Evolutionary conservation across 23 red algal genomes (phyloP).

Genomic region (Gracilariopsis chorda): DNA sequence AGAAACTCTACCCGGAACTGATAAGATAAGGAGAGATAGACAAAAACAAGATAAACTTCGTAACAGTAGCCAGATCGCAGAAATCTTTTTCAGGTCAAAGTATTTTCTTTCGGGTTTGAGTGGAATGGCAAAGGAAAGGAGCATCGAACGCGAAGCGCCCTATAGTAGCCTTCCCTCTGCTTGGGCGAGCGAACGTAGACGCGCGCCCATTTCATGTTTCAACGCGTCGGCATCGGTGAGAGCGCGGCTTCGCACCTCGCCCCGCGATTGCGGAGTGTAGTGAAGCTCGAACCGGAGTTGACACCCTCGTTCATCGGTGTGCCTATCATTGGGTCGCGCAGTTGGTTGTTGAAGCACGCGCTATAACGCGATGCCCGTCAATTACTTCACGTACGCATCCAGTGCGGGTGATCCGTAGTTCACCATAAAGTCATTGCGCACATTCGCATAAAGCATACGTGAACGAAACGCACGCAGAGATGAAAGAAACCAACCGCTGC

Average conservation of each 20-base stretch:
- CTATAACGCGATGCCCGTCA: background rate
- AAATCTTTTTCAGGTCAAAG: no score
- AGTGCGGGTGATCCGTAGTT: conserved; percentile 49
- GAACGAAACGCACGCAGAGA: conserved; percentile 32
- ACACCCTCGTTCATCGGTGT: conserved; percentile 11
- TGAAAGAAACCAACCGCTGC: no score
- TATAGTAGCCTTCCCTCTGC: no score
- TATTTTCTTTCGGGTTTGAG: no score
- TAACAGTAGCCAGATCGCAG: conserved; percentile 5
- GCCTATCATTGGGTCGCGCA: background rate
- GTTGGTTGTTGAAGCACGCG: background rate
- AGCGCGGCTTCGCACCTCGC: background rate
- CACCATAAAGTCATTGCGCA: conserved; percentile 65
- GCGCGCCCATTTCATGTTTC: conserved; percentile 23
- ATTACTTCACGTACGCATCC: background rate
- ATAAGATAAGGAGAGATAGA: conserved; percentile 57
- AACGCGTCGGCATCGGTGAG: background rate
- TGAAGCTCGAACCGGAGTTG: background rate
- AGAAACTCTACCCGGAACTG: background rate
- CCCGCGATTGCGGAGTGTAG: background rate
- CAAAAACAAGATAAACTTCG: conserved; percentile 33
- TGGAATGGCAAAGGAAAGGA: no score
- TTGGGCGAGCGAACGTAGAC: conserved; percentile 18
- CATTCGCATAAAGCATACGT: conserved; percentile 47
- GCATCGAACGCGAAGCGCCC: no score